Percentiles rank a stretch among this genome's conserved stretches.
Evolutionary conservation across 1,139 yeast species (phyloP).

Genomic region (Sugiyamaella novakii): DNA sequence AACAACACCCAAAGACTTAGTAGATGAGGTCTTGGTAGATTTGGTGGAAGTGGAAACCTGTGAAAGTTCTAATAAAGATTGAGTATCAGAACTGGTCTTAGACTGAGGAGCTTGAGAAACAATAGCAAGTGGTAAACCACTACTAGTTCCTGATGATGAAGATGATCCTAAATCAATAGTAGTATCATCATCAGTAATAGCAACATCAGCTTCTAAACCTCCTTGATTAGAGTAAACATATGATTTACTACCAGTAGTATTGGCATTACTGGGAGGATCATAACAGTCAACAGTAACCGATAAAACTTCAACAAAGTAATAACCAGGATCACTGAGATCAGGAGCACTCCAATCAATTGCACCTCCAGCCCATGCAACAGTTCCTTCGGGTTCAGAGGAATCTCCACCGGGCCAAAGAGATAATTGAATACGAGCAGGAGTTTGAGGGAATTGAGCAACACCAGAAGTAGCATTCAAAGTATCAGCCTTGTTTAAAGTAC

Average conservation of each 20-base stretch:
- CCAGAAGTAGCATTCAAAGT: slow-evolving; percentile 69
- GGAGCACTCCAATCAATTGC: slow-evolving; percentile 77
- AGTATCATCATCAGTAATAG: slow-evolving; percentile 23
- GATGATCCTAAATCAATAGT: slow-evolving; percentile 10
- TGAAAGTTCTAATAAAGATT: slow-evolving; percentile 14
- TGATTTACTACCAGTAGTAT: slow-evolving; percentile 49
- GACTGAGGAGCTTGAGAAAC: slow-evolving; percentile 14
- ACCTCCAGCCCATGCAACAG: slow-evolving; percentile 96
- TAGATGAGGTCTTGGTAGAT: slow-evolving; percentile 24
- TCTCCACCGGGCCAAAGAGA: slow-evolving; percentile 95
- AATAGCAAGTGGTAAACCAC: slow-evolving; percentile 18
- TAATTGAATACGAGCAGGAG: slow-evolving; percentile 84
- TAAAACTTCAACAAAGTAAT: slow-evolving; percentile 68
- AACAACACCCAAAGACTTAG: slow-evolving; percentile 32
- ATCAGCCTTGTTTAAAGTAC: slow-evolving; percentile 65
- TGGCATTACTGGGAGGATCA: slow-evolving; percentile 61
- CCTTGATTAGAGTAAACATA: slow-evolving; percentile 54
- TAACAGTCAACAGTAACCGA: slow-evolving; percentile 66
- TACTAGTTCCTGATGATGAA: slow-evolving; percentile 9
- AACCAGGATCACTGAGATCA: slow-evolving; percentile 74
- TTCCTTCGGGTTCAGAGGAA: slow-evolving; percentile 66
- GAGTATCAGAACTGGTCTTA: neutral
- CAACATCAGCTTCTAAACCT: slow-evolving; percentile 45
- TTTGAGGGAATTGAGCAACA: slow-evolving; percentile 72
- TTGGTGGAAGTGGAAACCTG: slow-evolving; percentile 12